Evolutionary conservation across 1,139 yeast species (phyloP), one percentile per base, ranked within the genome.

Genomic region (Maudiozyma humilis): DNA sequence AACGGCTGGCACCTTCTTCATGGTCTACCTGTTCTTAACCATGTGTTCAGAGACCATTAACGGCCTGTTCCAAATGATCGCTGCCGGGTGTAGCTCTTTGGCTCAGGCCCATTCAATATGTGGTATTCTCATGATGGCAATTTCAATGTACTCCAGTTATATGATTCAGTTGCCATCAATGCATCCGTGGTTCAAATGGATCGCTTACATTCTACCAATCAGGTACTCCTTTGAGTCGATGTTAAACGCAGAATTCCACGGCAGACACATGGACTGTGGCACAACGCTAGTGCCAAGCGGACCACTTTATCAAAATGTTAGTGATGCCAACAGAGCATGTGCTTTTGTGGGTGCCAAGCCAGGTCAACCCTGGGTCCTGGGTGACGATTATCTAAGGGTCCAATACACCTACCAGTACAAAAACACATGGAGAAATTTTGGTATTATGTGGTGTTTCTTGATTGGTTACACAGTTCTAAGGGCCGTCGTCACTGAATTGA

Each of bases 151-250:
- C 53, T 69, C 79, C 17, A 75, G 79, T 27, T 77, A 71, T 62
- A 71, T 73, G 69, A 70, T 78, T 50, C 82, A 76, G 52, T 61
- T 72, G 41, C 77, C 78, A 5, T 66, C 73, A 0, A 77, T 78
- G 82, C 80, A 71, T 50, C 79, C 79, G 33, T 78, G 82, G 82
- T 76, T 77, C 54, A 72, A 74, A 56, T 78, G 84, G 84, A 69
- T 76, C 34, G 72, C 77, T 4, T 78, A 76, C 53, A 64, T 76
- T 45, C 67, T 78, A 50, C 83, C 84, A 3, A 60, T 78, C 43
- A 63, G 74, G 37, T 78, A 77, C 51, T 76, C 74, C 4, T 78
- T 76, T 47, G 82, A 78, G 55, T 67, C 78, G 12, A 66, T 78
- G 66, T 59, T 78, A 49, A 65, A 74, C 14, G 66, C 70, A 36